A percentile compares a stretch with the other conserved stretches of the same genome.
These are phyloP conservation scores for Suhomyces wounanorum DNA, from an alignment of 1,139 yeast genomes.

Conservation along the genomic window DNA sequence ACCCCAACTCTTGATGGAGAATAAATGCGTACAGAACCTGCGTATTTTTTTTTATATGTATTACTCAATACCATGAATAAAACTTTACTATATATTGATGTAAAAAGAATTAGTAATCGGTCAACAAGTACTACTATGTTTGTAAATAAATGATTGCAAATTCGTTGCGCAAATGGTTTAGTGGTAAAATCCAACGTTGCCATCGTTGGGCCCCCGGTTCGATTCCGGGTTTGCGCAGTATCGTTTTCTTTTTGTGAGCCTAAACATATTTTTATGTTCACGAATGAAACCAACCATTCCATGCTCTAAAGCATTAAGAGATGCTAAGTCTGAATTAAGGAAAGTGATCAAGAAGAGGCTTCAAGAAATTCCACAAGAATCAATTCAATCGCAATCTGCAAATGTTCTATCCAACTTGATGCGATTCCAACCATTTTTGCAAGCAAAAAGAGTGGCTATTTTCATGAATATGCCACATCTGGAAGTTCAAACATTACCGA, in stretches of 20 bases:
- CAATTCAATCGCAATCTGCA: slow-evolving; percentile 14
- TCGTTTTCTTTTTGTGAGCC: not conserved
- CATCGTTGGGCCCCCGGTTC: slow-evolving; percentile 4
- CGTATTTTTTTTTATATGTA: no score
- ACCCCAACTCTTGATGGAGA: no score
- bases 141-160: no score
- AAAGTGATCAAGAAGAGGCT: slow-evolving; percentile 12
- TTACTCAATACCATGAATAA: no score
- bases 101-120: no score
- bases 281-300: not conserved
- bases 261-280: not conserved
- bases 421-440: slow-evolving; percentile 37
- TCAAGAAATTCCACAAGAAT: slow-evolving; percentile 9
- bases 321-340: slow-evolving; percentile 15
- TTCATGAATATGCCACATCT: slow-evolving; percentile 68
- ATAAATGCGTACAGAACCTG: no score
- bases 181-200: slow-evolving; percentile 6
- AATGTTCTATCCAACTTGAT: slow-evolving; percentile 32
- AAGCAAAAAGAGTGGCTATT: slow-evolving; percentile 55
- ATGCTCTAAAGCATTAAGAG: slow-evolving; percentile 6
- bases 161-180: slow-evolving; percentile 6
- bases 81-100: no score
- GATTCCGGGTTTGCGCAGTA: slow-evolving; percentile 10
- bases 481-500: slow-evolving; percentile 57
- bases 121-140: no score